A percentile compares a stretch with the other conserved stretches of the same genome.
Evolutionary conservation across 2,329 filamentous ascomycete species (phyloP).

Genomic region (Ascochyta pisi): DNA sequence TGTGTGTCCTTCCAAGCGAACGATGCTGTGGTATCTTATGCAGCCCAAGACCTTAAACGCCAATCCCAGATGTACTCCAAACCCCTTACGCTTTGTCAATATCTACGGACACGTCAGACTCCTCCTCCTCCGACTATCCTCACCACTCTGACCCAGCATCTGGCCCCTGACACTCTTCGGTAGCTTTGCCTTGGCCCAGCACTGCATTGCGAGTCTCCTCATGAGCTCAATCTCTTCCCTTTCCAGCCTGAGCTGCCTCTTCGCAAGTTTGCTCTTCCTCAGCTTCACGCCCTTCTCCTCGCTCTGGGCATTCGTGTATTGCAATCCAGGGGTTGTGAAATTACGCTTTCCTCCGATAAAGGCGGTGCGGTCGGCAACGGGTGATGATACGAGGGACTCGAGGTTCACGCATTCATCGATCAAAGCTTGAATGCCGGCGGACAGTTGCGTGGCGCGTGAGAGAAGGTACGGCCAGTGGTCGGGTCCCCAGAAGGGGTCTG

Average conservation of each 20-base stretch:
- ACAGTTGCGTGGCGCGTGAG: constrained; percentile 52
- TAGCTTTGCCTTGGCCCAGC: constrained; percentile 48
- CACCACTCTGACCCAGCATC: background rate
- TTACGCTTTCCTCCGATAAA: constrained; percentile 23
- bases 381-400: constrained; percentile 50
- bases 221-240: constrained; percentile 54
- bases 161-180: constrained; percentile 20
- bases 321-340: constrained; percentile 27
- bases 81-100: background rate
- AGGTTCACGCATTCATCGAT: constrained; percentile 54
- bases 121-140: constrained; percentile 5
- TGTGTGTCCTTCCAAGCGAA: constrained; percentile 2
- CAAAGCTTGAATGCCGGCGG: constrained; percentile 54
- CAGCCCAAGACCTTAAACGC: constrained; percentile 9
- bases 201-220: constrained; percentile 51
- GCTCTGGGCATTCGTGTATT: constrained; percentile 11
- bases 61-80: background rate
- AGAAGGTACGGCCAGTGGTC: constrained; percentile 54
- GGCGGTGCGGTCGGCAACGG: constrained; percentile 23
- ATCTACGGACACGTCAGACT: constrained; percentile 15
- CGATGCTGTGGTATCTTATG: constrained; percentile 19
- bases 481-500: constrained; percentile 55
- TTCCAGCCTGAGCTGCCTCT: constrained; percentile 53
- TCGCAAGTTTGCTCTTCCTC: constrained; percentile 52
- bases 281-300: constrained; percentile 41